Evolutionary conservation across 768 basidiomycete genomes (phyloP), one percentile per base, ranked within the genome.

Genomic region (Pleurotus ostreatus): DNA sequence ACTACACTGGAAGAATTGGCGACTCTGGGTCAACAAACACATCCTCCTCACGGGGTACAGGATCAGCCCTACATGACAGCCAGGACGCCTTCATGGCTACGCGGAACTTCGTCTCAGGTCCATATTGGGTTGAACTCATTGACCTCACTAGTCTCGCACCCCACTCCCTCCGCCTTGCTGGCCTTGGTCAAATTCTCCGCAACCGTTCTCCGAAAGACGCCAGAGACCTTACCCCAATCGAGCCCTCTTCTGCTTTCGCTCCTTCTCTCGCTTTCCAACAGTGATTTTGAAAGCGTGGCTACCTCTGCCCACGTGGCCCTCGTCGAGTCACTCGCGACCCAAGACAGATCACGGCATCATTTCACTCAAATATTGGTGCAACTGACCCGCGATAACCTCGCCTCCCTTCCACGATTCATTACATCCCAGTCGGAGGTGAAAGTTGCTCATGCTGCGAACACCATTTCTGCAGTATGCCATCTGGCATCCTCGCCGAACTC

Each of bases 101-200:
- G 78, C 18, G 93, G 82, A 37, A 94, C 92, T 1, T 76, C 89
- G 2, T 80, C 91, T 4, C 94, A 97, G 63, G 72, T 98, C 9
- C 83, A 89, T 46, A 86, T 92, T 20, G 92, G 94, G 6, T 66
- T 98, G 51, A 89, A 92, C 61, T 74, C 86, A 0, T 73, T 98
- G 16, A 80, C 87, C 1, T 78, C 87, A 0, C 76, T 93, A 11
- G 70, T 88, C 11, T 78, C 81, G 2, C 93, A 96, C 64, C 84
- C 87, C 11, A 89, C 82, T 0, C 77, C 88, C 2, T 68, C 74
- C 3, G 92, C 89, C 5, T 79, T 89, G 12, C 60, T 70, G 18
- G 83, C 83, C 0, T 71, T 96, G 7, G 71, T 74, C 23, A 63
- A 70, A 0, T 80, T 92, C 63, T 84, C 89, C 2, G 68, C 73